Base-by-base conservation (phyloP, 176 grass and related monocot species). In the Oryza officinalis region DNA sequence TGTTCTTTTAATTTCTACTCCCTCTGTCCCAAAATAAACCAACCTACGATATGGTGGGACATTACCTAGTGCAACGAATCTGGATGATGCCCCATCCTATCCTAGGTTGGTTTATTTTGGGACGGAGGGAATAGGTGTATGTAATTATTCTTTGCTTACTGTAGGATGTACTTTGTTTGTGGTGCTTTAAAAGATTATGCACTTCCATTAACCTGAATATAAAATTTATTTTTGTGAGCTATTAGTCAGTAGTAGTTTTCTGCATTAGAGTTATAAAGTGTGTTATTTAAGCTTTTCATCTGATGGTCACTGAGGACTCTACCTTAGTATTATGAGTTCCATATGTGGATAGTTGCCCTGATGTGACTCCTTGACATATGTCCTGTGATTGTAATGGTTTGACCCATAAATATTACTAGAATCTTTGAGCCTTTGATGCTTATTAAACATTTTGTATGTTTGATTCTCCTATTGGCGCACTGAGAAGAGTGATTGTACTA, bases 381-480 rank as follows among this genome's bases (percentile, higher is more conserved):
- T 11, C 46, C 28, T 35, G 0, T 70, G 57, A 83, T 59, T 77
- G 12, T 67, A 45, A 76, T 73, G 38, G 7, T 77, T 60, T 79
- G n/a, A 22, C 17, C 2, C 78, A 11, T 28, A 7, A 26, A 37
- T 67, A 6, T 4, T 86, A 32, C 32, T 32, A 18, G 67, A 83
- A 49, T 3, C 26, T 57, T 5, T 49, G 0, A 5, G 54, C 57
- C n/a, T 61, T 61, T 61, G 22, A 69, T 27, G 66, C 17, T 76
- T 67, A 15, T 2, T 76, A 33, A 54, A 13, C 14, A 69, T 50
- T 38, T 14, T 68, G 32, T 59, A 74, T 47, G 23, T 38, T 23
- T 83, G 9, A 41, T 69, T 26, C 17, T 75, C 75, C 28, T 25
- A 14, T 12, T 11, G 12, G 12, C 33, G 25, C 26, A 67, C 17